phyloP scores from a whole-genome alignment of 2,329 filamentous ascomycete genomes.

The Clathrospora elynae region DNA sequence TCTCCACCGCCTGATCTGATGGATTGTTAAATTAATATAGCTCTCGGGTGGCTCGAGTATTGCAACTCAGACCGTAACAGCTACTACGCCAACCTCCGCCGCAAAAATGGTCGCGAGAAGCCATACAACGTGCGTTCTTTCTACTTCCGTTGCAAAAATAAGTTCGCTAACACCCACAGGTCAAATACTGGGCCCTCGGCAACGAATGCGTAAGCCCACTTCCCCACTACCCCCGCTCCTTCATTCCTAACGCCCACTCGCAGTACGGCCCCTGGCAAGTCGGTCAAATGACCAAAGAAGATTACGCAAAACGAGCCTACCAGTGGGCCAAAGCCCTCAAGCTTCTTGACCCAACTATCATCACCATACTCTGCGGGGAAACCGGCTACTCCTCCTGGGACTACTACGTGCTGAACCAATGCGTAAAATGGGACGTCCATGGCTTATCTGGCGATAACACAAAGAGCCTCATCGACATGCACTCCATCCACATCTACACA shows the following conservation, averaged over 20 bases:
- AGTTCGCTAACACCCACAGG: constrained; percentile 25
- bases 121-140: constrained; percentile 66
- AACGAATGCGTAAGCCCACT: constrained; percentile 73
- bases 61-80: constrained; percentile 80
- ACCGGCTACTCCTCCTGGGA: constrained; percentile 74
- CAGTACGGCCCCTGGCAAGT: constrained; percentile 48
- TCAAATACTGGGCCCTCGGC: constrained; percentile 86
- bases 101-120: constrained; percentile 74
- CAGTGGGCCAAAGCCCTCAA: constrained; percentile 76
- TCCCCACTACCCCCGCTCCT: no score
- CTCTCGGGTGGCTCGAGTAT: constrained; percentile 81
- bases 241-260: no score
- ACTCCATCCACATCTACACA: constrained; percentile 81
- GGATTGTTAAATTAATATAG: constrained; percentile 42
- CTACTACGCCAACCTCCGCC: constrained; percentile 79
- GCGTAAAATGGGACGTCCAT: constrained; percentile 60
- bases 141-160: not conserved
- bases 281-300: constrained; percentile 70
- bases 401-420: constrained; percentile 72
- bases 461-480: constrained; percentile 71
- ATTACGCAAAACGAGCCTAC: constrained; percentile 69
- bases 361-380: constrained; percentile 76
- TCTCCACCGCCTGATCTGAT: no score
- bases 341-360: constrained; percentile 70
- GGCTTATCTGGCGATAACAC: constrained; percentile 55